Evolutionary conservation across 768 basidiomycete genomes (phyloP), one percentile per base, ranked within the genome.

Genomic region (Crepidotus variabilis): DNA sequence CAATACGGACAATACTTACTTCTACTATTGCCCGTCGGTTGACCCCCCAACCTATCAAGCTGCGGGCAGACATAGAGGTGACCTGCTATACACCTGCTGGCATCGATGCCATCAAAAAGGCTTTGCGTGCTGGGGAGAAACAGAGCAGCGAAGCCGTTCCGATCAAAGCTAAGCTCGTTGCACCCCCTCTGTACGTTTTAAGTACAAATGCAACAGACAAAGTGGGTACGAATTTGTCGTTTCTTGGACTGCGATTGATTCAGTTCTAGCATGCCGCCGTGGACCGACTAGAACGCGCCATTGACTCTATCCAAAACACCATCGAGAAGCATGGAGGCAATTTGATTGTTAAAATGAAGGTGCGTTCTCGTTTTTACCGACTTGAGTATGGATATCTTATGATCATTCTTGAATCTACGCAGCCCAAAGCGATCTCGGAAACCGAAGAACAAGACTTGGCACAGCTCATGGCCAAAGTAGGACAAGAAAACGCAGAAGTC

Each of bases 381-480:
- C 14, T 32, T 22, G 8, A 52, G 22, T n/a, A 9, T 28, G 8
- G 21, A 14, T 32, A 56, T 10, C 39, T 22, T 51, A 50, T 58
- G 18, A 10, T 11, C 2, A 16, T 21, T 51, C 9, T 28, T 22
- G 13, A 23, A 2, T n/a, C n/a, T n/a, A 16, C 39, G 21, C 43
- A 97, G 94, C 97, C 97, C 58, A 98, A 98, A 79, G 94, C 96
- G 1, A 90, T 99, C 35, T 94, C 92, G 22, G 97, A 98, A 71
- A 92, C 91, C 4, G 97, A 99, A 74, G 97, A 99, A 71, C 90
- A 94, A 62, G 97, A 98, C 69, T 83, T 99, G 60, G 95, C 94
- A 0, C 90, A 94, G 61, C 88, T 97, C 65, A 98, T 99, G 96
- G 92, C 90, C 36, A 91, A 93, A 71, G 94, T 89, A 18, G 89